A percentile compares a stretch with the other conserved stretches of the same genome.
phyloP scores from a whole-genome alignment of 352 stramenopile genomes.

The Phytophthora pini region DNA sequence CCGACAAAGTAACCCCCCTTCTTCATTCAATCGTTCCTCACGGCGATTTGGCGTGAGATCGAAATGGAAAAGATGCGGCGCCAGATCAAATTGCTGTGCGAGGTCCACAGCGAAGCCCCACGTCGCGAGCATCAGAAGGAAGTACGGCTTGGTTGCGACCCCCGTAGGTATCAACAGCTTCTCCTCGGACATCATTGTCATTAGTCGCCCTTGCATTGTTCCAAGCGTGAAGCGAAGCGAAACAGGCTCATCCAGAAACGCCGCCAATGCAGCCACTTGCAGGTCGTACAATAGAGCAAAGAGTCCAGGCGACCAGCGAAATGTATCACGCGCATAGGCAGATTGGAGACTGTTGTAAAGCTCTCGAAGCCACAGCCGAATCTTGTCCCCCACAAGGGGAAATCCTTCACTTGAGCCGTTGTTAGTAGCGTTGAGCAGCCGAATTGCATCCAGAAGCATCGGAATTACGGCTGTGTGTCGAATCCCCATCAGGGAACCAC shows the following conservation, averaged over 20 bases:
- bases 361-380: slow-evolving; percentile 34
- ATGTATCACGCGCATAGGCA: slow-evolving; percentile 28
- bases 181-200: slow-evolving; percentile 48
- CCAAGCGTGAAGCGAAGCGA: slow-evolving; percentile 44
- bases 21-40: slow-evolving; percentile 38
- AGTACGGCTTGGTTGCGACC: slow-evolving; percentile 38
- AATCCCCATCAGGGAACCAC: slow-evolving; percentile 32
- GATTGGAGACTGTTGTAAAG: slow-evolving; percentile 36
- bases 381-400: slow-evolving; percentile 4
- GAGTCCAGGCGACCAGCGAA: slow-evolving; percentile 38
- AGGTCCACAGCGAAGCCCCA: slow-evolving; percentile 37
- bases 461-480: slow-evolving; percentile 41
- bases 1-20: slow-evolving; percentile 47
- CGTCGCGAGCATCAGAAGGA: slow-evolving; percentile 39
- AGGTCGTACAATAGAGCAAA: slow-evolving; percentile 58
- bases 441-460: slow-evolving; percentile 48
- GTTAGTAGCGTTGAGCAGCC: slow-evolving; percentile 35
- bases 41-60: slow-evolving; percentile 38
- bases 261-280: slow-evolving; percentile 47
- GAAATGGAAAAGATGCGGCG: slow-evolving; percentile 50
- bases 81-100: slow-evolving; percentile 43
- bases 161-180: slow-evolving; percentile 39
- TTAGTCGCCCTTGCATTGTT: slow-evolving; percentile 53
- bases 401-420: slow-evolving; percentile 7
- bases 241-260: slow-evolving; percentile 53